These are phyloP conservation scores for Penicillium sclerotigenum DNA, from an alignment of 2,329 filamentous ascomycete genomes.

Conservation along the genomic window DNA sequence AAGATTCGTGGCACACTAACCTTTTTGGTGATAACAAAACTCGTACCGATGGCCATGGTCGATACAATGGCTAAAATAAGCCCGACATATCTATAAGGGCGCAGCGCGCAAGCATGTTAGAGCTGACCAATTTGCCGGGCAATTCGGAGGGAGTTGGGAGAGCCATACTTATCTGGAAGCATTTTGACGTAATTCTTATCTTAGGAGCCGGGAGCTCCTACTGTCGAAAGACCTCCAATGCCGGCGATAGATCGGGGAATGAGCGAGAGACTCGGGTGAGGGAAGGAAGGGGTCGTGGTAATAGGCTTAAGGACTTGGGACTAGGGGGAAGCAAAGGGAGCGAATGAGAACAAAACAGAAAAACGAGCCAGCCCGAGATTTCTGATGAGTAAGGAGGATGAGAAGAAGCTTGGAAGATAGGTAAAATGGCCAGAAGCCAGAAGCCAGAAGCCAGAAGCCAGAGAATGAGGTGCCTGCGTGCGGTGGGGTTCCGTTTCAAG, in stretches of 20 bases:
- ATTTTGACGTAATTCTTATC: constrained; percentile 28
- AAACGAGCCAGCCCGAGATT: constrained; percentile 24
- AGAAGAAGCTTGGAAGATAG: constrained; percentile 1
- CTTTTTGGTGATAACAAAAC: constrained; percentile 99
- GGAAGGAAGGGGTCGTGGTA: constrained; percentile 11
- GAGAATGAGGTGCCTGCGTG: constrained; percentile 23
- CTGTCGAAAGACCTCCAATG: constrained; percentile 33
- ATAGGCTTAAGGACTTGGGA: neutral
- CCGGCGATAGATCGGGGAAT: constrained; percentile 21
- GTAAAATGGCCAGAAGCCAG: constrained; percentile 1
- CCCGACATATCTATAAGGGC: constrained; percentile 43
- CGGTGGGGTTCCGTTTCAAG: constrained; percentile 30
- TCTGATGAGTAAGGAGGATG: constrained; percentile 15
- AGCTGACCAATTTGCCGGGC: constrained; percentile 13
- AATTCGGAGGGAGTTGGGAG: neutral
- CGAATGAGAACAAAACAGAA: constrained; percentile 13
- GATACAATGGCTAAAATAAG: constrained; percentile 47
- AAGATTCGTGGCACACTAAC: constrained; percentile 48
- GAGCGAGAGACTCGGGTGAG: constrained; percentile 14
- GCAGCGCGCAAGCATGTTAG: constrained; percentile 21
- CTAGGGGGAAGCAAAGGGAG: neutral
- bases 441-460: constrained; percentile 1
- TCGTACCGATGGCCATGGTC: constrained; percentile 60
- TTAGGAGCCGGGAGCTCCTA: constrained; percentile 40
- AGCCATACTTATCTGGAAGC: constrained; percentile 44